Conservation (phyloP, 192 early-diverging fungal genomes). For the Diversispora eburnea region DNA sequence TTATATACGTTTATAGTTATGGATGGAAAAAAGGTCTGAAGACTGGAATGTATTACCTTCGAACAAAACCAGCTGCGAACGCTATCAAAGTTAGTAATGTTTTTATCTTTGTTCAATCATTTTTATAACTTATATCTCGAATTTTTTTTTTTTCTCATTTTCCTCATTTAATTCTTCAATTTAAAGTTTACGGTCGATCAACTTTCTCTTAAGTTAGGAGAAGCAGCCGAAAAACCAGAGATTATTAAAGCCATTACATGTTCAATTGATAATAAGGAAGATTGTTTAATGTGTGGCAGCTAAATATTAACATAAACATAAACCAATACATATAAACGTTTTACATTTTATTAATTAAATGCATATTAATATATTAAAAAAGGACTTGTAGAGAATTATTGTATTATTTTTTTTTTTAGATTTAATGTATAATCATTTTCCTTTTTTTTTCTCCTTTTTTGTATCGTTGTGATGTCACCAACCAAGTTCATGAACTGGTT, state of each 20-base stretch:
- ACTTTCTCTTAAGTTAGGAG: conserved; percentile 60
- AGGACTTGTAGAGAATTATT: too few species aligned
- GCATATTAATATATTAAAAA: too few species aligned
- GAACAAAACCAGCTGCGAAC: conserved; percentile 91
- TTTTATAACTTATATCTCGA: too few species aligned
- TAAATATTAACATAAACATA: conserved; percentile 35
- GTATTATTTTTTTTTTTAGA: too few species aligned
- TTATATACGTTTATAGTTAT: conserved; percentile 43
- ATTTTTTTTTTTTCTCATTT: too few species aligned
- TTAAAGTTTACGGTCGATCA: conserved; percentile 86
- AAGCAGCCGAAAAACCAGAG: conserved; percentile 52
- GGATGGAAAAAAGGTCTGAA: conserved; percentile 97
- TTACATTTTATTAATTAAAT: too few species aligned
- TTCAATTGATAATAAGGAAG: conserved; percentile 90
- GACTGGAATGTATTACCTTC: conserved; percentile 99
- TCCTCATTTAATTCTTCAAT: conserved; percentile 9
- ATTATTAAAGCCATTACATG: conserved; percentile 58
- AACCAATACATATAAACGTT: too few species aligned
- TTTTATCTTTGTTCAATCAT: too few species aligned
- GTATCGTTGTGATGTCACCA: too few species aligned
- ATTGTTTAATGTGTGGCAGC: conserved; percentile 86
- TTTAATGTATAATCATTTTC: too few species aligned
- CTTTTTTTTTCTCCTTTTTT: too few species aligned
- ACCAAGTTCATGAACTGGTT: too few species aligned
- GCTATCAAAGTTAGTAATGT: conserved; percentile 70